These are phyloP conservation scores for maize (Zea mays) DNA, from an alignment of 176 grass and related monocot species.

Conservation along the genomic window DNA sequence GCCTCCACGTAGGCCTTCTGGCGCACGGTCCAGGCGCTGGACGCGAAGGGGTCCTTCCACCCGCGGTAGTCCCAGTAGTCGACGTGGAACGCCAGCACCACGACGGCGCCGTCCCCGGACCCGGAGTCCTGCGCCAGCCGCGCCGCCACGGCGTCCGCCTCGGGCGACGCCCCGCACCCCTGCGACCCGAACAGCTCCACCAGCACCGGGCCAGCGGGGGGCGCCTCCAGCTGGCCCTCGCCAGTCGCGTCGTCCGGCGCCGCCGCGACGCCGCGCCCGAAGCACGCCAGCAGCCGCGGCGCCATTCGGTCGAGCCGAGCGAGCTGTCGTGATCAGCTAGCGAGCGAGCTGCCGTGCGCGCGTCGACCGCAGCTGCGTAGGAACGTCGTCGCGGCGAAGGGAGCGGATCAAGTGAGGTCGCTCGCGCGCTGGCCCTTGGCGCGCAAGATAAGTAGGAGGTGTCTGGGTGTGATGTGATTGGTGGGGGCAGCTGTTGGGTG, in stretches of 20 bases:
- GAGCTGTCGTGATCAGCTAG: neutral
- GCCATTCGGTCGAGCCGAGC: constrained; percentile 43
- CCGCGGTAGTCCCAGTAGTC: constrained; percentile 92
- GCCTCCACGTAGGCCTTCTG: constrained; percentile 95
- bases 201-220: constrained; percentile 55
- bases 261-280: constrained; percentile 45
- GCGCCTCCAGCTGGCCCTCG: neutral
- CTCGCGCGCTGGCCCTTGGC: constrained; percentile 14
- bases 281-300: constrained; percentile 66
- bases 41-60: constrained; percentile 89
- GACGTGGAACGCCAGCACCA: constrained; percentile 90
- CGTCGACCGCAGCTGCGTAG: neutral
- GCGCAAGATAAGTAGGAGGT: constrained; percentile 35
- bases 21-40: constrained; percentile 83
- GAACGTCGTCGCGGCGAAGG: constrained; percentile 21
- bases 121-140: constrained; percentile 49
- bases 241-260: constrained; percentile 32
- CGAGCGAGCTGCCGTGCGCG: neutral
- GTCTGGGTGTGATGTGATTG: neutral
- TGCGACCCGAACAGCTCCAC: constrained; percentile 95
- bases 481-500: constrained; percentile 17
- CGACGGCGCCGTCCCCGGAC: neutral
- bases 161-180: constrained; percentile 67
- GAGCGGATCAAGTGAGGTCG: neutral
- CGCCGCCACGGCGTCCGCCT: constrained; percentile 70